Percentiles rank a stretch among this genome's conserved stretches.
These are phyloP conservation scores for Quercus phellos DNA, from an alignment of 331 rosid genomes.

Conservation along the genomic window DNA sequence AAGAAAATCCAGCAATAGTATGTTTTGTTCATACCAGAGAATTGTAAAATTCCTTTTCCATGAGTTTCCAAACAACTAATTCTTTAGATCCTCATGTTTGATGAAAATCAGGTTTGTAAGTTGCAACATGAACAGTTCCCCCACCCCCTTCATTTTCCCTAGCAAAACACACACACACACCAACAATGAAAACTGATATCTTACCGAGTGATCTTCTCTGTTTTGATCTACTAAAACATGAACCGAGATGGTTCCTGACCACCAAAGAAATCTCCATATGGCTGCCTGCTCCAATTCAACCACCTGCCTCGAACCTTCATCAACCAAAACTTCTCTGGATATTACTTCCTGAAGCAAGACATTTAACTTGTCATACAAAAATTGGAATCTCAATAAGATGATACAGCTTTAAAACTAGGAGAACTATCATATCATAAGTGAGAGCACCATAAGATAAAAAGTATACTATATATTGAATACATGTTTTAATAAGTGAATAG, in stretches of 20 bases:
- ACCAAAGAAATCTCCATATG: constrained; percentile 96
- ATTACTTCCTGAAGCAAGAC: constrained; percentile 66
- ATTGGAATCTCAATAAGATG: constrained; percentile 9
- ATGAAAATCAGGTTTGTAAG: not conserved
- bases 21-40: not conserved
- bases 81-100: not conserved
- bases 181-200: constrained; percentile 22
- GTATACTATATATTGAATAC: not conserved
- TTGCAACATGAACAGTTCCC: not conserved
- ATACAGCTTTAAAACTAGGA: constrained; percentile 6
- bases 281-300: constrained; percentile 97
- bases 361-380: not conserved
- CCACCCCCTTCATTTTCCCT: no score
- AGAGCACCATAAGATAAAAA: not conserved
- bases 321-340: constrained; percentile 77
- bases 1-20: not conserved
- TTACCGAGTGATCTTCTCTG: constrained; percentile 81
- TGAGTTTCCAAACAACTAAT: not conserved
- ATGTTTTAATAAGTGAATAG: not conserved
- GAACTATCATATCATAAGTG: not conserved
- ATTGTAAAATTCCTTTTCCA: not conserved
- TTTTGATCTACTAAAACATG: constrained; percentile 96
- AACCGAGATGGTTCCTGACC: constrained; percentile 88
- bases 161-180: not conserved
- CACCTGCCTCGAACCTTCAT: constrained; percentile 89